These are phyloP conservation scores for Penicillium sumatraense DNA, from an alignment of 2,329 filamentous ascomycete genomes.

Conservation along the genomic window DNA sequence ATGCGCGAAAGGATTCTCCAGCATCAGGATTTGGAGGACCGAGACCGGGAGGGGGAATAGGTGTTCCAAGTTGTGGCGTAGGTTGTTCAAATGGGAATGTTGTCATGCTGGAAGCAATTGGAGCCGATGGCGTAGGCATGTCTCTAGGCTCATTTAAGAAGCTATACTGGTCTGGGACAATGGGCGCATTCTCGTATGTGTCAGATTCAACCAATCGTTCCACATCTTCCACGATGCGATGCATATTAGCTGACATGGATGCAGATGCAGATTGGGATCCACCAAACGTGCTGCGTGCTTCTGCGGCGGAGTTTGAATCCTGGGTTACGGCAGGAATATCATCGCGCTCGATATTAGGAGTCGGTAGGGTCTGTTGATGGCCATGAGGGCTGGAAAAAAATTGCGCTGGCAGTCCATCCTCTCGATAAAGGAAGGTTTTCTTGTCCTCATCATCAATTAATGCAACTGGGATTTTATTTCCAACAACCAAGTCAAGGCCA, in stretches of 20 bases:
- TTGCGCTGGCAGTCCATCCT: slow-evolving; percentile 57
- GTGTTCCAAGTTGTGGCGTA: slow-evolving; percentile 28
- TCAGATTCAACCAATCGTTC: slow-evolving; percentile 46
- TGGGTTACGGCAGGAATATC: slow-evolving; percentile 38
- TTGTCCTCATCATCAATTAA: slow-evolving; percentile 51
- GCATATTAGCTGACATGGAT: slow-evolving; percentile 48
- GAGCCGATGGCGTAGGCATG: slow-evolving; percentile 31
- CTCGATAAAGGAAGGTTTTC: slow-evolving; percentile 57
- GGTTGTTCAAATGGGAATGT: slow-evolving; percentile 30
- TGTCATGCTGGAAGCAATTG: slow-evolving; percentile 25
- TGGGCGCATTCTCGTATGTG: slow-evolving; percentile 41
- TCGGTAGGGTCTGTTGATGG: slow-evolving; percentile 46
- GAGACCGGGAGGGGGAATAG: slow-evolving; percentile 41
- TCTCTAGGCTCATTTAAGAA: slow-evolving; percentile 28
- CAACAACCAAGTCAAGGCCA: slow-evolving; percentile 62
- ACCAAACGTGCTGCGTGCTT: slow-evolving; percentile 38
- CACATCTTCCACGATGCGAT: slow-evolving; percentile 45
- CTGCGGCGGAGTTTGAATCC: slow-evolving; percentile 28
- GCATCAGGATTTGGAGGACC: slow-evolving; percentile 27
- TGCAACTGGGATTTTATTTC: slow-evolving; percentile 54
- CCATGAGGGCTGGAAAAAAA: slow-evolving; percentile 51
- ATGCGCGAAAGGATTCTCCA: slow-evolving; percentile 22
- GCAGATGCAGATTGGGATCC: slow-evolving; percentile 55
- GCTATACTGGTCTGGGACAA: slow-evolving; percentile 30
- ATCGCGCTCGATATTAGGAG: slow-evolving; percentile 47